Evolutionary conservation across 768 basidiomycete species (phyloP).

Genomic region (Suillus subaureus): DNA sequence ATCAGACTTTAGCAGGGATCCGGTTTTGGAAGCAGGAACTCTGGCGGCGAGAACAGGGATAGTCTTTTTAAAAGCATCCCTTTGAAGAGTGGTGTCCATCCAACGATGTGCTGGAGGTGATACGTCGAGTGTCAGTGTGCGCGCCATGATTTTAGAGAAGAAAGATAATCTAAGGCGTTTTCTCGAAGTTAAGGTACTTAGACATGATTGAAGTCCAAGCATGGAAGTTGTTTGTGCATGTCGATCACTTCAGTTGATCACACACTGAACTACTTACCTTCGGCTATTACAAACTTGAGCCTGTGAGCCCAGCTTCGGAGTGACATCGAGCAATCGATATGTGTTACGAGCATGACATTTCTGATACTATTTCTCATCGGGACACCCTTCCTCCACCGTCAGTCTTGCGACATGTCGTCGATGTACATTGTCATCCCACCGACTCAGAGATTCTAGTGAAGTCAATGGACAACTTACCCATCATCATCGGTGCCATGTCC

Average conservation of each 20-base stretch:
- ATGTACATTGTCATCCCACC: conserved; percentile 93
- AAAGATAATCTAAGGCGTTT: conserved; percentile 2
- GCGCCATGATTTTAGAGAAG: conserved; percentile 34
- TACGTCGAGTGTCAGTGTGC: conserved; percentile 39
- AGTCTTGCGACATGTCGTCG: conserved; percentile 72
- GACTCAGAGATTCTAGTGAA: conserved; percentile 57
- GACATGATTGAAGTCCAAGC: conserved; percentile 13
- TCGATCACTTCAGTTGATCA: background rate
- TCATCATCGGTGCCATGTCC: conserved; percentile 86
- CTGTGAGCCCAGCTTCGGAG: background rate
- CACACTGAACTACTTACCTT: background rate
- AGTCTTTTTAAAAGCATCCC: conserved; percentile 61
- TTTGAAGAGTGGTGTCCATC: conserved; percentile 58
- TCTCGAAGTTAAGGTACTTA: background rate
- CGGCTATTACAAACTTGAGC: background rate
- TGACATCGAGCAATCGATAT: background rate
- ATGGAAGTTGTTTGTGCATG: conserved; percentile 12
- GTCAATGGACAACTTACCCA: conserved; percentile 56
- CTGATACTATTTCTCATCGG: conserved; percentile 8
- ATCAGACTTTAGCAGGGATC: conserved; percentile 55
- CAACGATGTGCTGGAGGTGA: conserved; percentile 54
- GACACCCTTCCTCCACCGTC: conserved; percentile 28
- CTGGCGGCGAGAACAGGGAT: conserved; percentile 70
- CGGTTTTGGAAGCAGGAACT: conserved; percentile 58
- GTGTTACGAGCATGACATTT: conserved; percentile 4